Percentiles rank a stretch among this genome's conserved stretches.
phyloP scores from a whole-genome alignment of 441 rosid species.

The Erodium moschatum region DNA sequence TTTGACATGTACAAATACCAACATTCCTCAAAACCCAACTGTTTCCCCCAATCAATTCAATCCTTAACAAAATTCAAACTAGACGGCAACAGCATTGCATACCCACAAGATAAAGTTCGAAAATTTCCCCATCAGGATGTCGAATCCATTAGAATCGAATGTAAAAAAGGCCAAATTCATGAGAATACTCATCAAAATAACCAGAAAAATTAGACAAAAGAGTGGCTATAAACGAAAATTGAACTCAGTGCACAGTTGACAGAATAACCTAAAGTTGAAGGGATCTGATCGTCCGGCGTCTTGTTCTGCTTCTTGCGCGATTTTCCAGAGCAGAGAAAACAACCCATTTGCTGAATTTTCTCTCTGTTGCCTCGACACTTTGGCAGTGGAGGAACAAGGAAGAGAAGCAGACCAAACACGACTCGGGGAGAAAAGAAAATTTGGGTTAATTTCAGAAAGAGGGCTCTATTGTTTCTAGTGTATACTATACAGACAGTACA shows the following conservation, averaged over 20 bases:
- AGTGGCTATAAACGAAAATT: not conserved
- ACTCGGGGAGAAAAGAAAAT: not conserved
- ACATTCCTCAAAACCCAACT: not conserved
- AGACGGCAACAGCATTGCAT: not conserved
- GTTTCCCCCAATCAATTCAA: not conserved
- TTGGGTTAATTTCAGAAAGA: too few species aligned
- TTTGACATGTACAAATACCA: not conserved
- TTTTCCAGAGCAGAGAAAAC: constrained; percentile 74
- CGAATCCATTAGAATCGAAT: not conserved
- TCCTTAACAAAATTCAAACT: not conserved
- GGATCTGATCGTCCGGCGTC: constrained; percentile 30
- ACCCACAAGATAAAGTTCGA: not conserved
- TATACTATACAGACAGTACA: too few species aligned
- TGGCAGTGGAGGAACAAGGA: not conserved
- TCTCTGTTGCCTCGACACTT: not conserved
- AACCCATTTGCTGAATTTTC: constrained; percentile 37
- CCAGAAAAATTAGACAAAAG: not conserved
- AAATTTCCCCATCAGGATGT: not conserved
- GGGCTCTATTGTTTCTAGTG: too few species aligned
- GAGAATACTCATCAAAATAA: not conserved
- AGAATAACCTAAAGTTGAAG: constrained; percentile 41
- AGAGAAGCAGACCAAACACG: constrained; percentile 1
- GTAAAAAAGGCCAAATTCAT: not conserved
- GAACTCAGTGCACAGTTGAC: not conserved
- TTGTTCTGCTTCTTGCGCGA: constrained; percentile 35